phyloP scores from a whole-genome alignment of 495 filamentous ascomycete species.

The Talaromyces stipitatus region DNA sequence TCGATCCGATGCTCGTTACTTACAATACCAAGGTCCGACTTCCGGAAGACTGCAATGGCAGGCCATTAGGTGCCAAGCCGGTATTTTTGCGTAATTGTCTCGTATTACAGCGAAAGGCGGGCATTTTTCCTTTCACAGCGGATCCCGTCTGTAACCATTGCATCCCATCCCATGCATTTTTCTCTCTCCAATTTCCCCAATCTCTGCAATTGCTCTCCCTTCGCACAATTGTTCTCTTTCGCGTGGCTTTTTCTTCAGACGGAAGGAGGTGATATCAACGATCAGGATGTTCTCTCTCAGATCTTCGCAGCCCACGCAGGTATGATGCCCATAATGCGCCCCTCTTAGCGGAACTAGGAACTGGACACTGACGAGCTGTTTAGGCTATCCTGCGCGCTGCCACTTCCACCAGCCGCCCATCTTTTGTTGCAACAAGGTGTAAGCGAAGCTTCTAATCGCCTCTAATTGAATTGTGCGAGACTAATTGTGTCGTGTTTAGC shows the following conservation, averaged over 20 bases:
- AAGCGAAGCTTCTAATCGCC: slow-evolving; percentile 13
- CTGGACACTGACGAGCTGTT: not conserved
- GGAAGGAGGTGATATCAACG: not conserved
- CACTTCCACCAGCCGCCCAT: slow-evolving; percentile 27
- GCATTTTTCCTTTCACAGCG: not conserved
- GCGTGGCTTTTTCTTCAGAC: slow-evolving; percentile 5
- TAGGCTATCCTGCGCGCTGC: slow-evolving; percentile 15
- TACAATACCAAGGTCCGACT: not conserved
- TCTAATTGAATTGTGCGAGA: not conserved
- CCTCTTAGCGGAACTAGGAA: not conserved
- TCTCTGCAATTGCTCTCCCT: slow-evolving; percentile 3
- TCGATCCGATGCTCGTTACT: slow-evolving; percentile 2
- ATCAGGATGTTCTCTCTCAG: slow-evolving; percentile 24
- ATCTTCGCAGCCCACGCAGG: slow-evolving; percentile 26
- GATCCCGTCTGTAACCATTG: slow-evolving; percentile 7
- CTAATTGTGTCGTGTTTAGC: slow-evolving; percentile 17
- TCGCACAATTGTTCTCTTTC: not conserved
- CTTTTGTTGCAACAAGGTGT: slow-evolving; percentile 35
- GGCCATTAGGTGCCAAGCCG: not conserved
- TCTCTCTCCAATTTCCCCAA: not conserved
- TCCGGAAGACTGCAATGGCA: not conserved
- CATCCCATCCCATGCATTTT: slow-evolving; percentile 1
- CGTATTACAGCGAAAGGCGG: slow-evolving; percentile 2
- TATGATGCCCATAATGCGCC: slow-evolving; percentile 9
- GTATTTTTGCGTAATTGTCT: not conserved